Evolutionary conservation across 2,329 filamentous ascomycete species (phyloP), one percentile per base, ranked within the genome.

Genomic region (Pseudogymnoascus sp.): DNA sequence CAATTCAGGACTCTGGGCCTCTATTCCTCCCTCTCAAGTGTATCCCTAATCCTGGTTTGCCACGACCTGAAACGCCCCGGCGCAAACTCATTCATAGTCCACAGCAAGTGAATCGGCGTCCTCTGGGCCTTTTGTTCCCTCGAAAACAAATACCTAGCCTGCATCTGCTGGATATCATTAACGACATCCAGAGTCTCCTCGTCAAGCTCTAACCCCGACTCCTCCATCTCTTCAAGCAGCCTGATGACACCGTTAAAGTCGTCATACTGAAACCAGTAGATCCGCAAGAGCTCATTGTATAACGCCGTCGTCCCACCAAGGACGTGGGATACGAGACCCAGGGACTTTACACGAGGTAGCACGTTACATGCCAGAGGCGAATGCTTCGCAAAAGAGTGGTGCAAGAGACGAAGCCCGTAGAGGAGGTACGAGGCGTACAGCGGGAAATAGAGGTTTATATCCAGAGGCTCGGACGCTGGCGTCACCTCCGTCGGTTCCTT

Each of bases 311-410:
- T 84, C 5, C 82, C 85, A 55, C 87, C 88, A 0, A 92, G 78
- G 5, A 89, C 83, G 67, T 86, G 89, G 0, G 86, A 86, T 1
- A 82, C 80, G 1, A 87, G 78, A 1, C 88, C 88, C 0, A 89
- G 76, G 45, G 79, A 76, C 68, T 88, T 88, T 66, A 91, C 75
- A 6, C 81, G 79, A 0, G 88, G 86, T 0, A 92, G 75, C 23
- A 91, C 72, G 45, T 78, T 77, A 45, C 88, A 77, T 0, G 78
- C 76, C 0, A 88, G 75, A 0, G 79, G 75, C 0, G 87, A 90
- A 0, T 81, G 74, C 9, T 75, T 77, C 8, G 68, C 63, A 61
- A 89, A 91, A 1, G 76, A 74, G 2, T 73, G 74, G 65, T 84
- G 79, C 3, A 90, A 74, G 1, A 82, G 75, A 0, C 75, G 73